Conservation (phyloP, 2,329 filamentous ascomycete species). For the Aspergillus versicolor region DNA sequence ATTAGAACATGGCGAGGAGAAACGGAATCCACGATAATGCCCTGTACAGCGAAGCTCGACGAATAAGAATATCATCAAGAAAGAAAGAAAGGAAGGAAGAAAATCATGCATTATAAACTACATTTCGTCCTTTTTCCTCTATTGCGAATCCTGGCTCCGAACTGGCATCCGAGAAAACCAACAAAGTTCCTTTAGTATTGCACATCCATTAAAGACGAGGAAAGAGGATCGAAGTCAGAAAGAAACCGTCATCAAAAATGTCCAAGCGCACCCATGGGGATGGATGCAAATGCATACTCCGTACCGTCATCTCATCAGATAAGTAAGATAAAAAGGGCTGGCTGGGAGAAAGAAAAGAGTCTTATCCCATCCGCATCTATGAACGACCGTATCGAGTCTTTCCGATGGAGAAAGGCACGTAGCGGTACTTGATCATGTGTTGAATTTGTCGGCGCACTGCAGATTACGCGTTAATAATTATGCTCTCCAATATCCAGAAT, state of each 20-base stretch:
- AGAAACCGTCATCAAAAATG: background rate
- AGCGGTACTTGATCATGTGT: constrained; percentile 99
- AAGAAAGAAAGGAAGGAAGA: background rate
- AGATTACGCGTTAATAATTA: constrained; percentile 14
- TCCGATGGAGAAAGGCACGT: constrained; percentile 88
- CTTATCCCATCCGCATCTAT: constrained; percentile 19
- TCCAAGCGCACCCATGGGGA: background rate
- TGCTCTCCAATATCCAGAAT: background rate
- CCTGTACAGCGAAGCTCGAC: constrained; percentile 5
- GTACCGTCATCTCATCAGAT: constrained; percentile 10
- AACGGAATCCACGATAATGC: background rate
- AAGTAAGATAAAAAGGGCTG: background rate
- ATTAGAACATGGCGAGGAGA: background rate
- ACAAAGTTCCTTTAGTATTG: background rate
- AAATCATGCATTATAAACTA: constrained; percentile 8
- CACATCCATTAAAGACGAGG: background rate
- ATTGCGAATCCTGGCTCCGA: background rate
- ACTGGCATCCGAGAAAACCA: background rate
- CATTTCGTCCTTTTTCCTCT: background rate
- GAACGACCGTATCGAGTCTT: constrained; percentile 70
- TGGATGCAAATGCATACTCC: constrained; percentile 2
- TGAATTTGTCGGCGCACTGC: constrained; percentile 98
- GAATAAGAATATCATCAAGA: background rate
- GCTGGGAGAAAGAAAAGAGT: background rate
- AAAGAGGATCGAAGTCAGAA: background rate